Evolutionary conservation across 163 green algal species (phyloP).

Genomic region (Scenedesmus sp.): DNA sequence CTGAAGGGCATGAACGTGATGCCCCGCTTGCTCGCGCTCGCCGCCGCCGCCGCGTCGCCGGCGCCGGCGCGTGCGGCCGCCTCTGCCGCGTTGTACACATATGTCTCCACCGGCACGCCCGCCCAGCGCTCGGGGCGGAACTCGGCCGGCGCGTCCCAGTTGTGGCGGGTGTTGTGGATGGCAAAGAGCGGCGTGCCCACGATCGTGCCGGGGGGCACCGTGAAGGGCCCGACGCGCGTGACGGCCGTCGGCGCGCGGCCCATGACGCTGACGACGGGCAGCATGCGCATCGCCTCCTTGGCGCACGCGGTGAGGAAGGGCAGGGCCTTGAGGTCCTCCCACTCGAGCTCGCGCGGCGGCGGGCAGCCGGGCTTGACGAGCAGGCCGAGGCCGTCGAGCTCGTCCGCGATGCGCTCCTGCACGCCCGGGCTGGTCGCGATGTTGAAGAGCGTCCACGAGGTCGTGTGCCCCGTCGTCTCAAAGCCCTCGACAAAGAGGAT

Average conservation of each 20-base stretch:
- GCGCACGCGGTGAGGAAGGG: conserved; percentile 45
- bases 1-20: conserved; percentile 68
- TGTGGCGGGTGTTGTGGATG: conserved; percentile 59
- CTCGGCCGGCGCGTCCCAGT: conserved; percentile 56
- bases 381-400: conserved; percentile 58
- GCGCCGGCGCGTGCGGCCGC: too few species aligned
- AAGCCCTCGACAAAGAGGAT: conserved; percentile 76
- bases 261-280: conserved; percentile 67
- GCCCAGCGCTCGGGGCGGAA: conserved; percentile 65
- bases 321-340: conserved; percentile 53
- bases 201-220: conserved; percentile 47
- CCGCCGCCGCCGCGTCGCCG: conserved; percentile 20
- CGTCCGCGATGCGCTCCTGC: conserved; percentile 51
- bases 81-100: too few species aligned
- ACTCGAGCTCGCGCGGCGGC: conserved; percentile 29
- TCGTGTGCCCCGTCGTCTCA: conserved; percentile 73
- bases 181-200: conserved; percentile 56
- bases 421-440: conserved; percentile 56
- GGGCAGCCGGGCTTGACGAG: conserved; percentile 47
- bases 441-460: conserved; percentile 67
- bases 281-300: conserved; percentile 74
- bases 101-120: conserved; percentile 61
- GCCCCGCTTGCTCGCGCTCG: conserved; percentile 24
- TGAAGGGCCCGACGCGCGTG: conserved; percentile 35
- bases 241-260: too few species aligned